A percentile compares a stretch with the other conserved stretches of the same genome.
These are phyloP conservation scores for Penicillium argentinense DNA, from an alignment of 495 filamentous ascomycete species.

Conservation along the genomic window DNA sequence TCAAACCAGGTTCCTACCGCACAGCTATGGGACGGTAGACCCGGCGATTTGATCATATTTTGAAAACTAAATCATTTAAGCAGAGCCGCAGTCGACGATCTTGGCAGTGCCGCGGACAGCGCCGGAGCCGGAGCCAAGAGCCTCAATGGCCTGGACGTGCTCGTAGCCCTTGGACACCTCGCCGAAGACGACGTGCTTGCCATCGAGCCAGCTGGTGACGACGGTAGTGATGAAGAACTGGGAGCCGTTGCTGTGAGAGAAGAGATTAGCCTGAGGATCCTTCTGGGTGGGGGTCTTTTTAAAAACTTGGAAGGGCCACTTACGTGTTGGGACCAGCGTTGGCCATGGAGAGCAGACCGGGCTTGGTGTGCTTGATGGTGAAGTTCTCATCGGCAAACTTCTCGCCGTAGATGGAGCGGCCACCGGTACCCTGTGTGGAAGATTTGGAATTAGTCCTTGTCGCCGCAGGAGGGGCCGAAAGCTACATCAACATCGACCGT, in stretches of 20 bases:
- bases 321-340: slow-evolving; percentile 90
- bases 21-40: not conserved
- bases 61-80: slow-evolving; percentile 1
- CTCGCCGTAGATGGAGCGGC: slow-evolving; percentile 93
- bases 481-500: too few relatives aligned
- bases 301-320: slow-evolving; percentile 21
- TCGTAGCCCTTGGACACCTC: slow-evolving; percentile 67
- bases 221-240: slow-evolving; percentile 99
- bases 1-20: not conserved
- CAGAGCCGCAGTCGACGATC: slow-evolving; percentile 58
- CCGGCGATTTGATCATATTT: not conserved
- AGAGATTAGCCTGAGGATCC: not conserved
- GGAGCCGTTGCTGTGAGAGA: slow-evolving; percentile 76
- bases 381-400: slow-evolving; percentile 99
- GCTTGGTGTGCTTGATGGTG: slow-evolving; percentile 73
- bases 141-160: slow-evolving; percentile 73
- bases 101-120: slow-evolving; percentile 60
- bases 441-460: slow-evolving; percentile 7
- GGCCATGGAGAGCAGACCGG: slow-evolving; percentile 94
- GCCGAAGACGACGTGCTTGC: slow-evolving; percentile 98
- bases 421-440: slow-evolving; percentile 68
- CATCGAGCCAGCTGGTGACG: slow-evolving; percentile 85
- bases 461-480: too few relatives aligned
- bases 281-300: not conserved
- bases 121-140: slow-evolving; percentile 61